Evolutionary conservation across 768 basidiomycete species (phyloP), one percentile per base, ranked within the genome.

Genomic region (Russula virescens): DNA sequence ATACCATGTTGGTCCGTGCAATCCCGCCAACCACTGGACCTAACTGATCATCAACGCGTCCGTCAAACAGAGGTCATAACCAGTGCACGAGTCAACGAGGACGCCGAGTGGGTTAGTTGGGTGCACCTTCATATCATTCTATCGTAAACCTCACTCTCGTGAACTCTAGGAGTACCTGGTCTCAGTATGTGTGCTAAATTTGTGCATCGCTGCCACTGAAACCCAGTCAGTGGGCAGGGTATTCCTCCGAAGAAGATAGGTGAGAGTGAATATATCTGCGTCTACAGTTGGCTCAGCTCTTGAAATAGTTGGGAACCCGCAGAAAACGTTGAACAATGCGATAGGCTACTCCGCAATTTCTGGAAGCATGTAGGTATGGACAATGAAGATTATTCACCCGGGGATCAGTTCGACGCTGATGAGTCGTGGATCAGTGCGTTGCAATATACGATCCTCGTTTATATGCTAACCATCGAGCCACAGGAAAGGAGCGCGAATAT

Each of bases 251-350:
- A 34, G 75, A 78, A 1, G 80, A 88, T 64, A 87, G 78, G 88
- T 85, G 65, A 34, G 75, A 45, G 60, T 16, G 34, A 35, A 58
- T 18, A 18, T 21, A 57, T 21, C 19, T n/a, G 35, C 7, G n/a
- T 43, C 42, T 46, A 25, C 28, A 35, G 61, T 53, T 58, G 34
- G n/a, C 45, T 53, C 42, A 64, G 47, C 31, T 23, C 65, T 21
- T n/a, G 2, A 63, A n/a, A 26, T 60, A 89, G 88, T 67, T 89
- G 88, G 88, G 88, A 89, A 62, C 88, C 88, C 13, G 73, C 77
- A 55, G 73, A 72, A 8, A 87, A 90, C 69, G 76, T 90, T 16
- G 66, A 70, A 40, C 74, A 78, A 28, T 90, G 88, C 69, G 72
- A 79, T 18, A 79, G 83, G 21, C 75, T 90, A 18, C 72, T 88